Evolutionary conservation across 345 rosid species (phyloP), one percentile per base, ranked within the genome.

Genomic region (Camelina laxa): DNA sequence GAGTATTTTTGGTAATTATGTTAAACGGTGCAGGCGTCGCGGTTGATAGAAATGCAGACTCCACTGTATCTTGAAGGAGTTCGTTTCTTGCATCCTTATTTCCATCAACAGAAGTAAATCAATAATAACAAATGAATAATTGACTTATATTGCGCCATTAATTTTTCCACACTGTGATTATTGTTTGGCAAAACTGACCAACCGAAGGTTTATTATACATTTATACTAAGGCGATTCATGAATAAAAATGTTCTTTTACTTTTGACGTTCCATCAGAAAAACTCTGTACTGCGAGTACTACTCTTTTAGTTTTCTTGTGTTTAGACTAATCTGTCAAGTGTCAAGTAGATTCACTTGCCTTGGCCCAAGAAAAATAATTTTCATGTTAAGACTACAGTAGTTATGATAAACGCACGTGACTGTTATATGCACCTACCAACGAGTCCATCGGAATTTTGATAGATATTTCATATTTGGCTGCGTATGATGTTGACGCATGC

Each of bases 31-130:
- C 70, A 94, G 92, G 93, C 88, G 2, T 91, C 95, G 9, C 88
- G 97, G 66, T 84, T 91, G 84, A 91, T 93, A 0, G 96, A 93
- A 74, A 91, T 93, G 95, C 98, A 89, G 78, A 86, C 97, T 35
- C 92, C 91, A 14, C 66, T 87, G 33, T 93, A 93, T 69, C 87
- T 89, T 13, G 90, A 89, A 72, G 93, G 93, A 20, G 91, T 88
- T 79, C 84, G 47, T 8, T 57, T 73, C 70, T 86, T 85, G 76
- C 93, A 91, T 81, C 93, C 96, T 72, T 87, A 73, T 72, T 91
- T 85, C 79, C 85, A 82, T 75, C 83, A 58, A 20, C 80, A 79
- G 17, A 53, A 60, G 69, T 77, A 67, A 36, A 36, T 9, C 51
- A 12, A n/a, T n/a, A 19, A 45, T 35, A 44, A 64, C 12, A 22